phyloP scores from a whole-genome alignment of 768 basidiomycete species.

The Mycena polygramma region DNA sequence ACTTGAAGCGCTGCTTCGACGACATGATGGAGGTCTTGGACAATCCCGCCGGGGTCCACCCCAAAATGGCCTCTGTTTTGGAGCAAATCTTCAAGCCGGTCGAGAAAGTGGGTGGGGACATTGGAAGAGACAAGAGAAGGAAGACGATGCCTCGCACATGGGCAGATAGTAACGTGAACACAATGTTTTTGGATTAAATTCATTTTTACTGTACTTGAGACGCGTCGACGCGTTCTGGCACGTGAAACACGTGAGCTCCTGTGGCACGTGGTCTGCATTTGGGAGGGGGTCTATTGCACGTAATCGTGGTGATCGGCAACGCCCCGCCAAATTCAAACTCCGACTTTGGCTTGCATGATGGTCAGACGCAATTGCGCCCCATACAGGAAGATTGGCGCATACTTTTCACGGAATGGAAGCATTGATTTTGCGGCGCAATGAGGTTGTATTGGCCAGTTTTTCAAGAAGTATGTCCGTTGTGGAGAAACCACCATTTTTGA shows the following conservation, averaged over 20 bases:
- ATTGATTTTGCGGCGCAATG: too few species aligned
- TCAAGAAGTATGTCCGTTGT: too few species aligned
- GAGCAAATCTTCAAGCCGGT: not conserved
- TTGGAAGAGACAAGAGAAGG: slow-evolving; percentile 5
- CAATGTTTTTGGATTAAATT: slow-evolving; percentile 5
- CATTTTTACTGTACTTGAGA: not conserved
- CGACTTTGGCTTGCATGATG: too few species aligned
- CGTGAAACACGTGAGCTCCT: not conserved
- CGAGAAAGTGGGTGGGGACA: slow-evolving; percentile 5
- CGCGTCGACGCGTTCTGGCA: slow-evolving; percentile 6
- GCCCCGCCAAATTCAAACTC: too few species aligned
- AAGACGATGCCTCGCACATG: not conserved
- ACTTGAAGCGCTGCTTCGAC: not conserved
- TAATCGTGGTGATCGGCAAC: too few species aligned
- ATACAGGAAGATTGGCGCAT: too few species aligned
- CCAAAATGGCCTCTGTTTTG: not conserved
- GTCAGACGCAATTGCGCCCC: too few species aligned
- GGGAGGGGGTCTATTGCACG: slow-evolving; percentile 4
- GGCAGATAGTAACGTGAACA: not conserved
- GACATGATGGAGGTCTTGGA: slow-evolving; percentile 8
- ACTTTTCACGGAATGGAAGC: too few species aligned
- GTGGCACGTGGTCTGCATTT: slow-evolving; percentile 1
- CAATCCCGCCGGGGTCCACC: slow-evolving; percentile 1
- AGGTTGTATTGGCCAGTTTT: too few species aligned
- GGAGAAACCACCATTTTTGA: too few species aligned